Evolutionary conservation across 257 asterid genomes (phyloP).

Genomic region (Linderniella brevidens): DNA sequence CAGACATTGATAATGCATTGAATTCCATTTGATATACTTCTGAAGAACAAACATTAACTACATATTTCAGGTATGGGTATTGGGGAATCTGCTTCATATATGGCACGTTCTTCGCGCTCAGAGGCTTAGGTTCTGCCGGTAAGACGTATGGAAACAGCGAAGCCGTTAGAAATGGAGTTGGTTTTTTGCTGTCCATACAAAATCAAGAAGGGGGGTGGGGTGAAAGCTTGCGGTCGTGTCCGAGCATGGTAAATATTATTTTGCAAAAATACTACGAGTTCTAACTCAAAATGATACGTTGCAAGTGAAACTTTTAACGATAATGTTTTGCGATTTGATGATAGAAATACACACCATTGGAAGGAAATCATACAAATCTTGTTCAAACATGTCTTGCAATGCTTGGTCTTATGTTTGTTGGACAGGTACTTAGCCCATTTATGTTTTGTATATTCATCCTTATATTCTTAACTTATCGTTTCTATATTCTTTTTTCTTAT

Average conservation of each 20-base stretch:
- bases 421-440: constrained; percentile 41
- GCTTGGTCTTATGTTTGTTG: constrained; percentile 58
- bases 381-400: constrained; percentile 84
- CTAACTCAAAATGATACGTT: too few species aligned
- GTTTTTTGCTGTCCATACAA: constrained; percentile 39
- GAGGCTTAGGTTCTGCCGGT: constrained; percentile 41
- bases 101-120: constrained; percentile 46
- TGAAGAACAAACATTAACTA: too few species aligned
- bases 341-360: constrained; percentile 63
- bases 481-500: not conserved
- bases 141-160: constrained; percentile 36
- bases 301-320: too few species aligned
- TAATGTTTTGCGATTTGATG: not conserved
- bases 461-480: not conserved
- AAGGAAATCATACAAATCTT: constrained; percentile 54
- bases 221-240: constrained; percentile 63
- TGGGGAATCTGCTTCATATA: constrained; percentile 75
- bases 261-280: too few species aligned
- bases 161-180: constrained; percentile 32
- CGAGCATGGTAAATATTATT: constrained; percentile 48
- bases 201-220: constrained; percentile 90
- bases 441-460: too few species aligned
- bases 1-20: not conserved
- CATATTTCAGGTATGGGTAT: constrained; percentile 46
- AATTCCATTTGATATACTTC: not conserved